Evolutionary conservation across 345 rosid species (phyloP).

Genomic region (Citrus glauca): DNA sequence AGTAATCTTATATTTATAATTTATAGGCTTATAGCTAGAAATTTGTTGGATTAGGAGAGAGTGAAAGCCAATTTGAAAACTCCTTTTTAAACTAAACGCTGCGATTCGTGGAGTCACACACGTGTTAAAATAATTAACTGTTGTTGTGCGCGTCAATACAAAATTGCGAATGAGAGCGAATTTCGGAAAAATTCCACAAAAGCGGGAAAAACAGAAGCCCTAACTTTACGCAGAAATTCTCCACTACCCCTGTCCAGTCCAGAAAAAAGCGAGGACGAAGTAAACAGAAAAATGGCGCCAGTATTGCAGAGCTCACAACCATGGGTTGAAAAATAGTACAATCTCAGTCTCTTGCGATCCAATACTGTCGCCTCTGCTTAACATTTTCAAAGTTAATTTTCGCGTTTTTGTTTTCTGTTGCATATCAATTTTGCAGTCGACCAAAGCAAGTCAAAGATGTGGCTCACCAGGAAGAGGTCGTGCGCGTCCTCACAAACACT

Average conservation of each 20-base stretch:
- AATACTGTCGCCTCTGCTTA: background rate
- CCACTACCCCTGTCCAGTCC: background rate
- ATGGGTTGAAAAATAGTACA: slow-evolving; percentile 94
- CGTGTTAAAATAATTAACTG: background rate
- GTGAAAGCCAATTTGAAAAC: no score
- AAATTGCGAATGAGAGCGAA: background rate
- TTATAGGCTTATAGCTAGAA: no score
- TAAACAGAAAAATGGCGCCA: slow-evolving; percentile 60
- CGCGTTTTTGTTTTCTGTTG: background rate
- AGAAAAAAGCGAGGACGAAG: no score
- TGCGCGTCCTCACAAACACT: slow-evolving; percentile 93
- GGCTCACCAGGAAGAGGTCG: slow-evolving; percentile 97
- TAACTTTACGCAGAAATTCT: background rate
- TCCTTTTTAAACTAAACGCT: background rate
- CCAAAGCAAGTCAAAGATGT: slow-evolving; percentile 92
- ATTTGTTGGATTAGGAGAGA: no score
- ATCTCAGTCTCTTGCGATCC: background rate
- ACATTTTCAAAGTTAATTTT: background rate
- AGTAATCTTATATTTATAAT: no score
- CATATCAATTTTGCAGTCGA: slow-evolving; percentile 44
- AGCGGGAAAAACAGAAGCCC: slow-evolving; percentile 2
- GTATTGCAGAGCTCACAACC: slow-evolving; percentile 77
- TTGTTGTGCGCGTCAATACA: background rate
- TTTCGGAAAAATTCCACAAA: background rate
- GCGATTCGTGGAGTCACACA: background rate